Conservation (phyloP, 2,329 filamentous ascomycete genomes). For the Neopestalotiopsis sp. region DNA sequence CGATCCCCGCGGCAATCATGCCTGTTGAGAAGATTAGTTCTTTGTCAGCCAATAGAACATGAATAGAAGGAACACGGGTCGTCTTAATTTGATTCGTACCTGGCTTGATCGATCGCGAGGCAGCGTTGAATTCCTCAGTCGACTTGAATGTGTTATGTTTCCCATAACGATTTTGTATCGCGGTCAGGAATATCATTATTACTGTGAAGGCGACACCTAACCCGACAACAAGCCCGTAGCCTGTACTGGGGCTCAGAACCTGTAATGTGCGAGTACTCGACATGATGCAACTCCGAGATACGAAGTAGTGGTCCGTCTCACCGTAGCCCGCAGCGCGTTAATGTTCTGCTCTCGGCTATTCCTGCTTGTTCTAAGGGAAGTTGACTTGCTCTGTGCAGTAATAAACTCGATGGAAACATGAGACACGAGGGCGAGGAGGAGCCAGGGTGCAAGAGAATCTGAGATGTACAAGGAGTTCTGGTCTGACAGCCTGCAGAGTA, state of each 20-base stretch:
- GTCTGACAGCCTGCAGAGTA: no score
- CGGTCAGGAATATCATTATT: constrained; percentile 38
- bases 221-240: constrained; percentile 56
- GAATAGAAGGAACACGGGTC: not conserved
- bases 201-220: constrained; percentile 51
- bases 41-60: not conserved
- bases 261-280: constrained; percentile 22
- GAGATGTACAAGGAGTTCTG: no score
- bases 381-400: no score
- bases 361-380: no score
- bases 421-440: no score
- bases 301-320: no score
- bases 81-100: not conserved
- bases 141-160: constrained; percentile 44
- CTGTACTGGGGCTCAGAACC: constrained; percentile 42
- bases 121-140: constrained; percentile 54
- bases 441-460: no score
- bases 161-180: constrained; percentile 19
- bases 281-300: not conserved
- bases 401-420: no score
- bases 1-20: constrained; percentile 51
- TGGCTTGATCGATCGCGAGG: constrained; percentile 47
- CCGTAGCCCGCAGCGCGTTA: no score
- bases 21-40: constrained; percentile 28
- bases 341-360: no score